Evolutionary conservation across 208 protist genomes (phyloP).

Genomic region (Trypanosoma caninum): DNA sequence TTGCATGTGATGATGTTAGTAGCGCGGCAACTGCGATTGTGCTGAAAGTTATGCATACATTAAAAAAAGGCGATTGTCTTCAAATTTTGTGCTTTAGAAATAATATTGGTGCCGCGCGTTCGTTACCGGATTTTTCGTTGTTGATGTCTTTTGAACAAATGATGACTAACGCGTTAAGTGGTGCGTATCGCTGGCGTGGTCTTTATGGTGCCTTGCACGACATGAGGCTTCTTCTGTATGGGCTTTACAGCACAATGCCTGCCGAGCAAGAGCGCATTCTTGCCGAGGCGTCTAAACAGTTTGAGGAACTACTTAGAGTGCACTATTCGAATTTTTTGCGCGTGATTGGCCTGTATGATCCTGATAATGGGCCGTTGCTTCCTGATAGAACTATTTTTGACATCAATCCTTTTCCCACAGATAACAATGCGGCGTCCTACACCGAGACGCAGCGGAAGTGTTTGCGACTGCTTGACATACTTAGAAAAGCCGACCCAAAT

Average conservation of each 20-base stretch:
- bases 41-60: slow-evolving; percentile 11
- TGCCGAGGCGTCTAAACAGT: background rate
- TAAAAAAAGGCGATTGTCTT: slow-evolving; percentile 23
- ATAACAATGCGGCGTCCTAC: slow-evolving; percentile 2
- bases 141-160: slow-evolving; percentile 29
- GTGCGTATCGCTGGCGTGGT: slow-evolving; percentile 35
- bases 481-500: slow-evolving; percentile 50
- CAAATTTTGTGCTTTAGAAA: background rate
- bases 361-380: background rate
- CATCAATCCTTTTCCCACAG: slow-evolving; percentile 12
- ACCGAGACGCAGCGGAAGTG: slow-evolving; percentile 35
- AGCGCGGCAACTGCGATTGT: slow-evolving; percentile 25
- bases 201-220: slow-evolving; percentile 57
- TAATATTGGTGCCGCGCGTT: background rate
- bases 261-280: slow-evolving; percentile 8
- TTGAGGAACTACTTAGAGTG: slow-evolving; percentile 15
- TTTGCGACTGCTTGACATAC: slow-evolving; percentile 41
- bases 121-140: background rate
- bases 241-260: slow-evolving; percentile 7
- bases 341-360: background rate
- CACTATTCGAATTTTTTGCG: slow-evolving; percentile 19
- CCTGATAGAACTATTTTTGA: slow-evolving; percentile 24
- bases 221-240: slow-evolving; percentile 45
- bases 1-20: background rate
- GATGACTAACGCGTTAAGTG: slow-evolving; percentile 39